Base-by-base conservation (phyloP, 768 basidiomycete genomes). In the Psilocybe azurescens region DNA sequence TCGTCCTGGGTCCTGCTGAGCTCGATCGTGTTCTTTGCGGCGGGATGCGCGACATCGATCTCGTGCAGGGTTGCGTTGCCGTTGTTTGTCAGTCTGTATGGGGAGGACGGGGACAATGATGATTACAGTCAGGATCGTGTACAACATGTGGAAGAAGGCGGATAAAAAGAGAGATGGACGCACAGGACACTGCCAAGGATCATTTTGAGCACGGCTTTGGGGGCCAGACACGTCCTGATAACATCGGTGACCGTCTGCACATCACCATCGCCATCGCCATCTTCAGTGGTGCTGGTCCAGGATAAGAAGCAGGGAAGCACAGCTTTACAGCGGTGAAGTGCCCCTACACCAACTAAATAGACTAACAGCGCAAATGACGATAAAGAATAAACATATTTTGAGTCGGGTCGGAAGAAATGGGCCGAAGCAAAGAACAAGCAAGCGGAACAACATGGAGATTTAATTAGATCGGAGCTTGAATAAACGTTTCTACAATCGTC, bases 1-100 rank as follows among this genome's bases (percentile, higher is more conserved):
- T 20, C 20, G 20, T 20, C 20, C 20, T 20, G 97, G 1, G 97
- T 99, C 73, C 97, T 79, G 69, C 94, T 94, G 10, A 99, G 87
- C 78, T 99, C 97, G 65, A 99, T 97, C 96, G 99, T 99, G 68
- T 96, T 97, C 81, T 99, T 99, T 24, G 97, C 96, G 29, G 97
- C 97, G 3, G 97, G 97, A 70, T 99, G 97, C 2, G 96, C 95
- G 32, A 99, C 97, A 67, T 99, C 97, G 67, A 99, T 99, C 76
- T 99, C 97, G 56, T 97, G 90, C 44, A 99, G 81, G 65, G 99
- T 99, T 2, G 97, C 96, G 70, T 99, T 97, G n/a, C 97, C 97
- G 71, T 99, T 96, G 75, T 99, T 98, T 2, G 97, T 99, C 18
- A 98, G 80, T 64, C 96, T 97, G 66, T 11, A 28, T 16, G 29